Base-by-base conservation (phyloP, 2,329 filamentous ascomycete species). In the Colletotrichum navitas region DNA sequence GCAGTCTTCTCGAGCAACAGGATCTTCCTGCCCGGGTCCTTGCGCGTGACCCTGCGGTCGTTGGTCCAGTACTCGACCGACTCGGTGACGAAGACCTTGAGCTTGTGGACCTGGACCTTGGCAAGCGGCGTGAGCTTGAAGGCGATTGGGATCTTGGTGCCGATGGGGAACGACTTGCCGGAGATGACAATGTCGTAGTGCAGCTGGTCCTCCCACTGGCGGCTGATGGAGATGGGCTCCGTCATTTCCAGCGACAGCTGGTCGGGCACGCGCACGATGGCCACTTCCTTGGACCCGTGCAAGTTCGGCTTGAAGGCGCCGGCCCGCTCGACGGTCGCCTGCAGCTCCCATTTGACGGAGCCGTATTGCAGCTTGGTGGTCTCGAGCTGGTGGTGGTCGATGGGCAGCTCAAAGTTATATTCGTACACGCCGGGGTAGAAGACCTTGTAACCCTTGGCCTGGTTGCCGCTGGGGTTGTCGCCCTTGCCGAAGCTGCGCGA, bases 171-270 rank as follows among this genome's bases (percentile, higher is more conserved):
- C 0, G 94, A 97, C 85, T 97, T 97, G 66, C 95, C 95, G 1
- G 94, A 97, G 66, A 98, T 97, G 79, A 97, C 92, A 76, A 98
- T 97, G 77, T 98, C 95, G 82, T 98, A 98, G 78, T 97, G 94
- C 41, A 98, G 85, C 78, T 97, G 95, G 76, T 98, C 94, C 79
- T 98, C 95, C 95, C 95, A 98, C 73, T 94, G 94, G 26, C 95
- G 88, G 74, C 93, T 95, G 77, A 98, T 97, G 14, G 94, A 95
- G 76, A 98, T 97, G 3, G 95, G 95, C 79, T 98, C 95, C 34
- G 94, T 92, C 80, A 94, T 94, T 80, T 98, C 95, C 32, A 97
- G 85, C 0, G 94, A 97, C 56, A 94, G 89, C 81, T 97, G 94
- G 60, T 95, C 90, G 0, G 95, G 95, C 4, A 96, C 91, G 55